Conservation (phyloP, 1,284 basidiomycete species). For the Stereum hirsutum region DNA sequence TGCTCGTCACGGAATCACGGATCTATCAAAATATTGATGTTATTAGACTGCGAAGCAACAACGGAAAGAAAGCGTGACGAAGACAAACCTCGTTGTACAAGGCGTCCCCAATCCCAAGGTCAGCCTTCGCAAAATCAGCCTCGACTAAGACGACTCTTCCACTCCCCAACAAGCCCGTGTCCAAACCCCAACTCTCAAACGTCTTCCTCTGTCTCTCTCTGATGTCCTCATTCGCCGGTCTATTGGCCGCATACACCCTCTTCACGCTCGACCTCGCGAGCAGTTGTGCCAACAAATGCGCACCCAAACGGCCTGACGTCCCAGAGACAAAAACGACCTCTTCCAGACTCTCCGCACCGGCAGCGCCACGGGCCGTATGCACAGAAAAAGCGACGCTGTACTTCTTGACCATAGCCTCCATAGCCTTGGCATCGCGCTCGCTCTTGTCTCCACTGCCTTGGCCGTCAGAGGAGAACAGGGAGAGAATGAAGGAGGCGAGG, state of each 20-base stretch:
- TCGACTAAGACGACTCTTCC: constrained; percentile 25
- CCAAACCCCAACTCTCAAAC: constrained; percentile 21
- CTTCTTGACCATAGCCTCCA: constrained; percentile 1
- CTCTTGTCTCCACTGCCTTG: not conserved
- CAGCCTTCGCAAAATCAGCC: constrained; percentile 18
- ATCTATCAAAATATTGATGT: constrained; percentile 6
- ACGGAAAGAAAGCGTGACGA: not conserved
- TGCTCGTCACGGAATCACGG: constrained; percentile 3
- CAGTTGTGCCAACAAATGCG: constrained; percentile 9
- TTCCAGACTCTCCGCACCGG: too few relatives aligned
- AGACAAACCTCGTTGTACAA: constrained; percentile 2
- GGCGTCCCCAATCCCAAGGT: constrained; percentile 19
- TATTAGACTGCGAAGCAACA: constrained; percentile 3
- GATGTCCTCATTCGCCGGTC: constrained; percentile 1
- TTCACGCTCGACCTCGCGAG: constrained; percentile 7
- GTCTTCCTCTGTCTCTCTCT: constrained; percentile 20
- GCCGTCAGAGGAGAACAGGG: not conserved
- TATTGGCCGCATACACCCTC: constrained; percentile 17
- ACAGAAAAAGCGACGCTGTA: not conserved
- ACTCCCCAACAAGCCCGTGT: constrained; percentile 16
- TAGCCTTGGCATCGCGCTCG: not conserved
- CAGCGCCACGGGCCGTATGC: not conserved
- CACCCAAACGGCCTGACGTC: constrained; percentile 8
- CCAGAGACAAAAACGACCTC: constrained; percentile 7
- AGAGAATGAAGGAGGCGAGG: constrained; percentile 11